phyloP scores from a whole-genome alignment of 306 rosid genomes.

The Rubus idaeus region DNA sequence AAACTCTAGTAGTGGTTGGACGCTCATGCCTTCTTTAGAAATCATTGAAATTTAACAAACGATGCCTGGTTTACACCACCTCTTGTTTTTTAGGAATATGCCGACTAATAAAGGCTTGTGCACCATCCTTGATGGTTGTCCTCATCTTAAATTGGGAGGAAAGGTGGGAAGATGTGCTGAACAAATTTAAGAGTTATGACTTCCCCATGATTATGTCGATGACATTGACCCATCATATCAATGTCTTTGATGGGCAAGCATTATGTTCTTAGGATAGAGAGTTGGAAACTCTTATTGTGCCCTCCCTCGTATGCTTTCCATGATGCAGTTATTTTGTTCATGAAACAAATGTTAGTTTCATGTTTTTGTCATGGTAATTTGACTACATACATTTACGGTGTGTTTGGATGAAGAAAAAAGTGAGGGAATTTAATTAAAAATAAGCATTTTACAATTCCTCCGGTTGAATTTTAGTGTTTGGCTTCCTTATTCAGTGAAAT shows the following conservation, averaged over 20 bases:
- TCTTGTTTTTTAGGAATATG: constrained; percentile 50
- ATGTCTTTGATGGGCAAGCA: background rate
- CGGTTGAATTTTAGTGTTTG: no score
- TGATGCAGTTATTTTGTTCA: background rate
- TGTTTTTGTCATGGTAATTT: no score
- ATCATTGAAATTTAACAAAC: constrained; percentile 36
- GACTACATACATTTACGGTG: no score
- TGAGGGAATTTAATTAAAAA: no score
- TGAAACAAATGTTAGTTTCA: background rate
- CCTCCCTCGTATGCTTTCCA: background rate
- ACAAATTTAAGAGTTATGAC: constrained; percentile 36
- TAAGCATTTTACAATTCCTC: no score
- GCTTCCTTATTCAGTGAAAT: no score
- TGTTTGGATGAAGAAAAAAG: no score
- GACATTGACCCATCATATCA: constrained; percentile 24
- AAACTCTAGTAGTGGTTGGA: constrained; percentile 30
- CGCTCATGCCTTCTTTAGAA: constrained; percentile 36
- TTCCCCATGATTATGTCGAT: constrained; percentile 35
- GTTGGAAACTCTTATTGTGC: no score
- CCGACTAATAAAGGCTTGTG: constrained; percentile 45
- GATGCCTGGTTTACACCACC: constrained; percentile 44
- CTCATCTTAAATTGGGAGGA: constrained; percentile 35
- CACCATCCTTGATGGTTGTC: constrained; percentile 57
- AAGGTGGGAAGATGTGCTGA: constrained; percentile 37
- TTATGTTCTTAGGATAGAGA: background rate